These are phyloP conservation scores for Flaveria brownii DNA, from an alignment of 129 eudicot species.

Conservation along the genomic window DNA sequence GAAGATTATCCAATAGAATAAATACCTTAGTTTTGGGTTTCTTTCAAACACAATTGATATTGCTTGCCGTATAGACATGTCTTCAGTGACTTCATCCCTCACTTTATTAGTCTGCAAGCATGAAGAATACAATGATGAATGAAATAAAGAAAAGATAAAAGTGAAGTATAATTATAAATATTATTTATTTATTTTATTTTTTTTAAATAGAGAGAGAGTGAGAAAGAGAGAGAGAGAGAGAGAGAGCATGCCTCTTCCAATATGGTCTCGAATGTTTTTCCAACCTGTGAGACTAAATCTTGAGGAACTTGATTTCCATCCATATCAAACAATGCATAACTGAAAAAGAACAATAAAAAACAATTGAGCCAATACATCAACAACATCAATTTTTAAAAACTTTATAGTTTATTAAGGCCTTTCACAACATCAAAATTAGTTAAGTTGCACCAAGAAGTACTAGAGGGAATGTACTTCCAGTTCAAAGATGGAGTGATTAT, in stretches of 20 bases:
- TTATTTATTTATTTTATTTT: not conserved
- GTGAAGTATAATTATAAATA: no score
- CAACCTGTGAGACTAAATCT: conserved; percentile 84
- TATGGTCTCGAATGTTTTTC: conserved; percentile 72
- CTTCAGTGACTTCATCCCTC: conserved; percentile 69
- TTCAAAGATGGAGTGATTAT: not conserved
- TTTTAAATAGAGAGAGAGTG: not conserved
- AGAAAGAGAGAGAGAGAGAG: conserved; percentile 18
- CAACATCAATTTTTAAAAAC: not conserved
- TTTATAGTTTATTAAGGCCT: not conserved
- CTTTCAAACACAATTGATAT: conserved; percentile 81
- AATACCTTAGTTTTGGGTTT: conserved; percentile 79
- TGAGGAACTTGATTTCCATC: conserved; percentile 93
- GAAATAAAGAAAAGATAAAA: not conserved
- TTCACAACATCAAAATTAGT: not conserved
- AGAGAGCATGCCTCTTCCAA: conserved; percentile 74
- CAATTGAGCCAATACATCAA: conserved; percentile 17
- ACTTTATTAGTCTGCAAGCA: conserved; percentile 64
- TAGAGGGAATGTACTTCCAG: not conserved
- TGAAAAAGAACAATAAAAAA: conserved; percentile 34
- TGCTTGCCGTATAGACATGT: conserved; percentile 78
- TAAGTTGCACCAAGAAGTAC: not conserved
- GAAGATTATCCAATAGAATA: conserved; percentile 13
- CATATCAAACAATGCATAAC: conserved; percentile 90
- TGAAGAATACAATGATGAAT: conserved; percentile 14